Conservation (phyloP, 805 yeast genomes). For the Kuraishia floccosa region DNA sequence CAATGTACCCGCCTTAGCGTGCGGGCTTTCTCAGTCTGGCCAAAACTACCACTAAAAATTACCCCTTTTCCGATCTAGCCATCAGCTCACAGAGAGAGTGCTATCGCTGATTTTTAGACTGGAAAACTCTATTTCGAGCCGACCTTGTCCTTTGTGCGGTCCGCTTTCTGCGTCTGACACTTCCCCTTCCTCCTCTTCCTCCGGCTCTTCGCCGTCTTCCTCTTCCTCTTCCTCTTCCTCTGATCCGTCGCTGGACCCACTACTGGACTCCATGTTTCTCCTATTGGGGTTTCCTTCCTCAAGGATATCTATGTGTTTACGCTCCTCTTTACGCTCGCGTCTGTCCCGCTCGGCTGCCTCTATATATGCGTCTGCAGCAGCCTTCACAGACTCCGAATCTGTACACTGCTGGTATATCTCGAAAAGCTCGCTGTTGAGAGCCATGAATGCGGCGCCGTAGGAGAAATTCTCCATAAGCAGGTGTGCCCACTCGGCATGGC, state of each 20-base stretch:
- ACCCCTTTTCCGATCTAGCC: no score
- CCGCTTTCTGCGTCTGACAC: no score
- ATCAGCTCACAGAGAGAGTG: no score
- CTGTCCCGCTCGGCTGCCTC: slow-evolving; percentile 56
- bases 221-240: slow-evolving; percentile 11
- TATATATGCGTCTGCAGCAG: slow-evolving; percentile 70
- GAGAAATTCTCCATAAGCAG: slow-evolving; percentile 68
- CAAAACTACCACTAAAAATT: no score
- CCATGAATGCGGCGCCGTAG: slow-evolving; percentile 87
- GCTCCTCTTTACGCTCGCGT: slow-evolving; percentile 43
- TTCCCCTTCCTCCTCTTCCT: slow-evolving; percentile 15
- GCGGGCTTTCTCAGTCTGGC: no score
- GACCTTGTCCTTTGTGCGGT: no score
- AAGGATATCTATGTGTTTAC: slow-evolving; percentile 57
- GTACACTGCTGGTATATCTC: slow-evolving; percentile 70
- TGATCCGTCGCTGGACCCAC: slow-evolving; percentile 9
- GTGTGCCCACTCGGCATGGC: slow-evolving; percentile 82
- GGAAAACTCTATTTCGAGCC: no score
- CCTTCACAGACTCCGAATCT: slow-evolving; percentile 61
- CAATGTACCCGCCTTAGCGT: no score
- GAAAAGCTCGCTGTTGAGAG: slow-evolving; percentile 69
- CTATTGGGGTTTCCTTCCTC: slow-evolving; percentile 69
- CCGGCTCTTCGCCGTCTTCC: slow-evolving; percentile 13
- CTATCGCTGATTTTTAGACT: no score
- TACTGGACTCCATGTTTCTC: slow-evolving; percentile 11